A percentile compares a stretch with the other conserved stretches of the same genome.
Conservation (phyloP, 148 eudicot species). For the Hydrangea macrophylla region DNA sequence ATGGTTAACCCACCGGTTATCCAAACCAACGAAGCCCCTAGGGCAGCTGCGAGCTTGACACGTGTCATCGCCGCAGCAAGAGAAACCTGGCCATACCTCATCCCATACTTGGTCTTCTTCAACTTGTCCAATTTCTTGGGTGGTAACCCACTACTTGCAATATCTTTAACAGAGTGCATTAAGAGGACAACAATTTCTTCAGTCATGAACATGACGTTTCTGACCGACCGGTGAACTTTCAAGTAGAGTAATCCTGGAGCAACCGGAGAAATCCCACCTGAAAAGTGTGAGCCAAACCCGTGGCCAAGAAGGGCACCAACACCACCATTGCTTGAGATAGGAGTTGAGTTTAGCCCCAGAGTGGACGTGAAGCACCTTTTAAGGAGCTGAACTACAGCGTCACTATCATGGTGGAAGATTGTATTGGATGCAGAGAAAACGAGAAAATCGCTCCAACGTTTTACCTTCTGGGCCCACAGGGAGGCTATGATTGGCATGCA, state of each 20-base stretch:
- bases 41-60: constrained; percentile 73
- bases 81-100: constrained; percentile 72
- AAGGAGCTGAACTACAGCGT: constrained; percentile 83
- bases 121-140: constrained; percentile 42
- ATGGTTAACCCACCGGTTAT: constrained; percentile 65
- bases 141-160: constrained; percentile 48
- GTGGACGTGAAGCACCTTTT: constrained; percentile 66
- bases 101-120: constrained; percentile 41
- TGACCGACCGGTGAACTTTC: constrained; percentile 61
- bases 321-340: constrained; percentile 51
- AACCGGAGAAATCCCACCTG: constrained; percentile 71
- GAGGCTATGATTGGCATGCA: constrained; percentile 89
- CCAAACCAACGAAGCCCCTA: constrained; percentile 89
- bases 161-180: constrained; percentile 69
- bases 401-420: constrained; percentile 80
- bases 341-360: constrained; percentile 52
- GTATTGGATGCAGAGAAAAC: constrained; percentile 79
- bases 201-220: constrained; percentile 54
- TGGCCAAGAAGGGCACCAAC: constrained; percentile 93
- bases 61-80: constrained; percentile 67
- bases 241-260: constrained; percentile 94
- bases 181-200: constrained; percentile 70
- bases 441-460: constrained; percentile 96
- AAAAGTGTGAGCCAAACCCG: constrained; percentile 65
- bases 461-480: constrained; percentile 93